A percentile compares a stretch with the other conserved stretches of the same genome.
Conservation (phyloP, 2,329 filamentous ascomycete genomes). For the Xylaria sp. region DNA sequence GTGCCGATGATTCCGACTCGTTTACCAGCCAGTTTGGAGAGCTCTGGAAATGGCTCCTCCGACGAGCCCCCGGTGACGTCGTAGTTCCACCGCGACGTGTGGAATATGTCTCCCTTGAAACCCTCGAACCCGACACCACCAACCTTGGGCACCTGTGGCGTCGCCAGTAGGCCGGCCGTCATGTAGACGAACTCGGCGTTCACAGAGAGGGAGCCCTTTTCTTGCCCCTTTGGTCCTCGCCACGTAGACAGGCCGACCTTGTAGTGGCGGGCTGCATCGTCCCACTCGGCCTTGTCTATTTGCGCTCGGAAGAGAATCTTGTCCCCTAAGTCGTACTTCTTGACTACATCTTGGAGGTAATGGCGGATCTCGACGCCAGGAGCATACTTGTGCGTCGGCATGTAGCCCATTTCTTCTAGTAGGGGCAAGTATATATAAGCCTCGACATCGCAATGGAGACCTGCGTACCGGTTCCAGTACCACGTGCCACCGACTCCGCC, state of each 20-base stretch:
- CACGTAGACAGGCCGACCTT: conserved; percentile 45
- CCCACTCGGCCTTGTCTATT: conserved; percentile 57
- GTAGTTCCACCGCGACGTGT: conserved; percentile 61
- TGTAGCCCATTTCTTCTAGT: conserved; percentile 68
- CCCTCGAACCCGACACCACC: conserved; percentile 51
- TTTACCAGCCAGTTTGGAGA: conserved; percentile 59
- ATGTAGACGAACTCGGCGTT: conserved; percentile 54
- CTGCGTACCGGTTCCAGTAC: conserved; percentile 64
- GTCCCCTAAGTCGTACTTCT: conserved; percentile 56
- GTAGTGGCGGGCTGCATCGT: conserved; percentile 50
- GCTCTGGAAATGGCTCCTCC: conserved; percentile 49
- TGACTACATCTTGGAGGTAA: conserved; percentile 57
- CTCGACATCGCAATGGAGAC: conserved; percentile 67
- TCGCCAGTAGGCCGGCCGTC: conserved; percentile 53
- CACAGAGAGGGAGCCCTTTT: conserved; percentile 47
- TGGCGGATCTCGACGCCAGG: conserved; percentile 54
- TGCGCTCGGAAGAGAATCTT: conserved; percentile 59
- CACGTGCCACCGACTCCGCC: conserved; percentile 62
- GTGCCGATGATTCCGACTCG: conserved; percentile 62
- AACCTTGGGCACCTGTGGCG: conserved; percentile 57
- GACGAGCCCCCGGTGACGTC: conserved; percentile 54
- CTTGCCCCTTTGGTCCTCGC: conserved; percentile 41
- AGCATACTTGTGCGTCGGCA: conserved; percentile 60
- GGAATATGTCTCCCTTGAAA: conserved; percentile 57
- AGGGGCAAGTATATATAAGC: conserved; percentile 69